Evolutionary conservation across 345 rosid genomes (phyloP).

Genomic region (Melaleuca alternifolia): DNA sequence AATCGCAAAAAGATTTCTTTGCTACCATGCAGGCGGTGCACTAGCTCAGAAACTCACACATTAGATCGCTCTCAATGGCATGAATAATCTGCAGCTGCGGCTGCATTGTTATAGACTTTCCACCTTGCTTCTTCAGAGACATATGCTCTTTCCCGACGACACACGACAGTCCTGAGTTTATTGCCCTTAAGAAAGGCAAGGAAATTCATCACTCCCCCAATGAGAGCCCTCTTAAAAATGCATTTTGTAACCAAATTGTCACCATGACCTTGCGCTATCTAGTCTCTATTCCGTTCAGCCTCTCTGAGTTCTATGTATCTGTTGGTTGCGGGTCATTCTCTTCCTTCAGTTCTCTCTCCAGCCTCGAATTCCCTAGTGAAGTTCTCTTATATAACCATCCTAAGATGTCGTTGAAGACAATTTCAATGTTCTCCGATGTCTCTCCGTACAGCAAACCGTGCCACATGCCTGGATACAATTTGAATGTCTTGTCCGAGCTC

Average conservation of each 20-base stretch:
- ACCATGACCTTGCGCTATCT: not conserved
- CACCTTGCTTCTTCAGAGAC: not conserved
- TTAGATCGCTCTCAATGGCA: not conserved
- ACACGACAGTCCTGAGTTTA: not conserved
- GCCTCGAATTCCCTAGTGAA: not conserved
- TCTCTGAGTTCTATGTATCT: not conserved
- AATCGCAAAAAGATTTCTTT: not conserved
- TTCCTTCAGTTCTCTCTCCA: slow-evolving; percentile 9
- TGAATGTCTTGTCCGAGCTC: slow-evolving; percentile 65
- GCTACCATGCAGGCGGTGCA: not conserved
- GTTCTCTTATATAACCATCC: slow-evolving; percentile 43
- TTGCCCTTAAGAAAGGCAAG: not conserved
- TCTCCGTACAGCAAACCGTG: slow-evolving; percentile 80
- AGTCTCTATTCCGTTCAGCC: not conserved
- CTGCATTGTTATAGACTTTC: not conserved
- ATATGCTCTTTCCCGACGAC: not conserved
- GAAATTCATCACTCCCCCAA: not conserved
- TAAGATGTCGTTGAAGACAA: slow-evolving; percentile 54
- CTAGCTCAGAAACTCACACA: not conserved
- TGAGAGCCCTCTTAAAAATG: not conserved
- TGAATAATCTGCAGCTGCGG: not conserved
- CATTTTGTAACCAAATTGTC: not conserved
- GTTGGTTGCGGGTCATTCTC: not conserved
- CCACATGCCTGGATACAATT: slow-evolving; percentile 80
- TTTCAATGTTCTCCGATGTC: slow-evolving; percentile 29